Conservation (phyloP, 495 filamentous ascomycete species). For the Annulohypoxylon moriforme region DNA sequence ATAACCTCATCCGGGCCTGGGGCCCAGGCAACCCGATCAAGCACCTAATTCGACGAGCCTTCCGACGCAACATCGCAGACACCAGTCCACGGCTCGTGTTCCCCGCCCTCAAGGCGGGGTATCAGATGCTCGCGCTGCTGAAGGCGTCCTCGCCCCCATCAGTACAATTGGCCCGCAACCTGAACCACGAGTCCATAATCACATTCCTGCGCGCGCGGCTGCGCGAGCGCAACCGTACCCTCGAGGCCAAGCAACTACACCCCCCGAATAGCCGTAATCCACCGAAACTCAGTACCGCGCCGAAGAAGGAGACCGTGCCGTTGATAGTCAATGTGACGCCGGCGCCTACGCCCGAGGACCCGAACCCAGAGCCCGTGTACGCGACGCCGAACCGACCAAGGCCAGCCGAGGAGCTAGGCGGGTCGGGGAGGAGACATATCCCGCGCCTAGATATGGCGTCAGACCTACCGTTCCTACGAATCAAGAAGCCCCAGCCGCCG, state of each 20-base stretch:
- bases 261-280: conserved; percentile 24
- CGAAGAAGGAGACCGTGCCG: conserved; percentile 39
- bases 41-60: conserved; percentile 63
- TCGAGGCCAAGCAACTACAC: conserved; percentile 28
- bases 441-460: conserved; percentile 69
- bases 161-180: conserved; percentile 18
- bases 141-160: conserved; percentile 18
- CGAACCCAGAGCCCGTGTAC: conserved; percentile 55
- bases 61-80: conserved; percentile 66
- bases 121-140: conserved; percentile 61
- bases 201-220: conserved; percentile 51
- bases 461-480: conserved; percentile 74
- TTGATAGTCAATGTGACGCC: conserved; percentile 49
- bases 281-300: conserved; percentile 18
- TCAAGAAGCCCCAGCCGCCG: conserved; percentile 74
- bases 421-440: conserved; percentile 65
- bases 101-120: conserved; percentile 71
- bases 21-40: conserved; percentile 55
- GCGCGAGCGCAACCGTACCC: conserved; percentile 40
- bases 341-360: conserved; percentile 43
- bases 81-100: conserved; percentile 65
- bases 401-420: conserved; percentile 54
- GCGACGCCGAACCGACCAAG: conserved; percentile 56
- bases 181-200: conserved; percentile 47
- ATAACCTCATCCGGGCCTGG: conserved; percentile 54